These are phyloP conservation scores for Aspergillus quadricinctus DNA, from an alignment of 2,329 filamentous ascomycete species.

Conservation along the genomic window DNA sequence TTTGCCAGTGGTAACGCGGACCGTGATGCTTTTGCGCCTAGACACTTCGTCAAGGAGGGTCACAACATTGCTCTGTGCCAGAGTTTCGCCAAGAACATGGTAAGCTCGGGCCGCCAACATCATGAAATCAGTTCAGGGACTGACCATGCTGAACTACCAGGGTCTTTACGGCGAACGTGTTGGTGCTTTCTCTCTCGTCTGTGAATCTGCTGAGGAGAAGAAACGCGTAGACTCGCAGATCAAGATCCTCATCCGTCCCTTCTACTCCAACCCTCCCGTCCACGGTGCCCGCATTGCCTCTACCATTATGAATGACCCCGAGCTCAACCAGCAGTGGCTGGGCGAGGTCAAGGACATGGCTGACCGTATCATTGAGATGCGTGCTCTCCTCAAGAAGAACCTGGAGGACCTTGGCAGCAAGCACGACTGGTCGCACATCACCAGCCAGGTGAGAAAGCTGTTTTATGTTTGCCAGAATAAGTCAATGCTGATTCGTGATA, in stretches of 20 bases:
- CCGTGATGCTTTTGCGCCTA: constrained; percentile 87
- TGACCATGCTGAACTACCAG: constrained; percentile 36
- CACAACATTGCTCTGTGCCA: constrained; percentile 85
- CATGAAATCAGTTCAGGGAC: not conserved
- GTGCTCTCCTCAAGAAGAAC: constrained; percentile 87
- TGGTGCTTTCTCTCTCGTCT: constrained; percentile 91
- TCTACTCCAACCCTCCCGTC: constrained; percentile 98
- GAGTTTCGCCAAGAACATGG: constrained; percentile 99
- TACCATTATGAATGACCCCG: constrained; percentile 80
- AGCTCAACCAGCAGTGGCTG: constrained; percentile 89
- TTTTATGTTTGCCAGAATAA: not conserved
- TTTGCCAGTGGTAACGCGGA: constrained; percentile 91
- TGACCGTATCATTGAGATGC: constrained; percentile 98
- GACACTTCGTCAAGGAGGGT: constrained; percentile 89
- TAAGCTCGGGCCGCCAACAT: constrained; percentile 34
- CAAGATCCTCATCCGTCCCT: constrained; percentile 93
- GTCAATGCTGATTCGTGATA: constrained; percentile 21
- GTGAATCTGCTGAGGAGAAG: constrained; percentile 81
- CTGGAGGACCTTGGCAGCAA: constrained; percentile 91
- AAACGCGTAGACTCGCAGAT: constrained; percentile 94
- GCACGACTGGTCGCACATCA: constrained; percentile 99
- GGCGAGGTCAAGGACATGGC: constrained; percentile 98
- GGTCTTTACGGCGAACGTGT: constrained; percentile 98
- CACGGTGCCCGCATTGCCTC: constrained; percentile 93
- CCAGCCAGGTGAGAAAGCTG: constrained; percentile 59